Evolutionary conservation across 2,329 filamentous ascomycete genomes (phyloP).

Genomic region (Colletotrichum sp.): DNA sequence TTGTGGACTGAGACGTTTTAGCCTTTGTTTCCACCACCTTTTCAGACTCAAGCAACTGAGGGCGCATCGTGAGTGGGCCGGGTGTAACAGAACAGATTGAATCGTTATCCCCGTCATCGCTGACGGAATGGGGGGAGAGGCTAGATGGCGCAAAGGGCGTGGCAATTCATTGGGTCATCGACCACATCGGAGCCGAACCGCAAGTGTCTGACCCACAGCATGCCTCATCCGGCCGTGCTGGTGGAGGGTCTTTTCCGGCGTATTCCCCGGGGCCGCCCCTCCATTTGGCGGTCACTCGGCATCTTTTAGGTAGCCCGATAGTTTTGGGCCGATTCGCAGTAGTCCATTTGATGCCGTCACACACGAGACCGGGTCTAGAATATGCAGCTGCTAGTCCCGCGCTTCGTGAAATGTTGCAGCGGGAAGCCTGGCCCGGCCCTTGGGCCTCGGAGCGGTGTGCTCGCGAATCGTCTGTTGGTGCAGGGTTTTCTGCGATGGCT

Average conservation of each 20-base stretch:
- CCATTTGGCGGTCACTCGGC: neutral
- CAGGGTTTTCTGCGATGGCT: neutral
- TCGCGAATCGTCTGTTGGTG: neutral
- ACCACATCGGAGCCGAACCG: conserved; percentile 17
- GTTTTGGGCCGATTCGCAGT: neutral
- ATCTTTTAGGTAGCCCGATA: neutral
- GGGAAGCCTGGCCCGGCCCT: neutral
- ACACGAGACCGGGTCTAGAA: neutral
- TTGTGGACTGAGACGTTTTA: conserved; percentile 2
- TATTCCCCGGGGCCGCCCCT: conserved; percentile 5
- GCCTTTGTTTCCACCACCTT: conserved; percentile 4
- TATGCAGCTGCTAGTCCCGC: neutral
- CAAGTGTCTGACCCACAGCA: neutral
- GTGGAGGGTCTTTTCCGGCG: conserved; percentile 6
- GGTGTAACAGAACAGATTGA: neutral
- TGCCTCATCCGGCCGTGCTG: conserved; percentile 4
- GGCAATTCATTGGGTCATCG: conserved; percentile 4
- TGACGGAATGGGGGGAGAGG: neutral
- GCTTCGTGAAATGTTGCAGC: neutral
- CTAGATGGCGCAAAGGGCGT: neutral
- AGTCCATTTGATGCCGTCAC: neutral
- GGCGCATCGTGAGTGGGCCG: conserved; percentile 5
- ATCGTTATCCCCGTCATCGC: conserved; percentile 13
- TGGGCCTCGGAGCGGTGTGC: neutral
- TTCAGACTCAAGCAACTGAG: neutral